Evolutionary conservation across 2,329 filamentous ascomycete species (phyloP).

Genomic region (Aspergillus nomiae): DNA sequence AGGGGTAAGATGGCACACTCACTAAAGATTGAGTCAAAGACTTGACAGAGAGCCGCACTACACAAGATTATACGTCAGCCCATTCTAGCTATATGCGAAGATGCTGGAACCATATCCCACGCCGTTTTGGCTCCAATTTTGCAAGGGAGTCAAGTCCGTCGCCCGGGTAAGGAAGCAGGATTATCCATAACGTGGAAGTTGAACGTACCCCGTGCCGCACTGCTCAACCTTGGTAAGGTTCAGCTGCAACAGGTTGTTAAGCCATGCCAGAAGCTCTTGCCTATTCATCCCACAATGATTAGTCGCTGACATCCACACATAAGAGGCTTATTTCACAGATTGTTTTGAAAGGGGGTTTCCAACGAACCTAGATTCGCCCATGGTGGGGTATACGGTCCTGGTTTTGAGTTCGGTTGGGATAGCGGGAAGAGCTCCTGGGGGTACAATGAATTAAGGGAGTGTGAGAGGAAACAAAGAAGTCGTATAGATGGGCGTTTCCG

Average conservation of each 20-base stretch:
- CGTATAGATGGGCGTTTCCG: conserved; percentile 1
- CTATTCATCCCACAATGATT: conserved; percentile 50
- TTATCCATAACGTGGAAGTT: conserved; percentile 8
- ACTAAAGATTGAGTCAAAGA: conserved; percentile 97
- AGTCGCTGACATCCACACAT: conserved; percentile 8
- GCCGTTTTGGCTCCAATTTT: background rate
- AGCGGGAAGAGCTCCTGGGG: background rate
- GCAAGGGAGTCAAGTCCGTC: background rate
- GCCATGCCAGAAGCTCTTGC: conserved; percentile 94
- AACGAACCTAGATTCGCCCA: conserved; percentile 66
- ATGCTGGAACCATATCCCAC: background rate
- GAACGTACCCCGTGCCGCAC: conserved; percentile 88
- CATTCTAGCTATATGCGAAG: background rate
- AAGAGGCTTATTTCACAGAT: conserved; percentile 12
- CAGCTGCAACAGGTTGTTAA: conserved; percentile 96
- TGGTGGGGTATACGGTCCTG: conserved; percentile 44
- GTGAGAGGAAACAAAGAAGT: conserved; percentile 4
- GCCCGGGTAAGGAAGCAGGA: background rate
- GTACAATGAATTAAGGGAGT: conserved; percentile 2
- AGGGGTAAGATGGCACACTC: conserved; percentile 31
- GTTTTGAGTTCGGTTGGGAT: conserved; percentile 7
- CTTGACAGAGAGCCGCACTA: conserved; percentile 92
- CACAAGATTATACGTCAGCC: conserved; percentile 15
- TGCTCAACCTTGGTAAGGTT: conserved; percentile 99
- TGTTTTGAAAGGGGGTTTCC: conserved; percentile 16